These are phyloP conservation scores for Boletus vermiculosoides DNA, from an alignment of 768 basidiomycete genomes.

Conservation along the genomic window DNA sequence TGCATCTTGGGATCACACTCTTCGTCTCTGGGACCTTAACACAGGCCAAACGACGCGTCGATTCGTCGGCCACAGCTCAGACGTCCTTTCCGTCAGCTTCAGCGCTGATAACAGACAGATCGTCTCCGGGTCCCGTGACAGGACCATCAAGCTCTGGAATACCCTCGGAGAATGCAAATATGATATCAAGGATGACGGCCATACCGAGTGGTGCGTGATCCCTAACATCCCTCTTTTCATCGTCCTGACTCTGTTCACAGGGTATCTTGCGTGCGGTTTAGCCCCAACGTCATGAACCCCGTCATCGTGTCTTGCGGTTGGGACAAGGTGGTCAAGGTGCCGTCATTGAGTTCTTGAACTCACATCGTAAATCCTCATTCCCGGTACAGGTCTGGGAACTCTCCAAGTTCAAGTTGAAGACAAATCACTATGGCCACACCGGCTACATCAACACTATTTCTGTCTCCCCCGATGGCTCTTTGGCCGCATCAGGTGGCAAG, in stretches of 20 bases:
- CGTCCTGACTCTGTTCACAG: conserved; percentile 37
- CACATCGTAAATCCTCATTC: conserved; percentile 6
- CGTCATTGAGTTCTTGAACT: conserved; percentile 23
- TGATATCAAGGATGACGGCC: conserved; percentile 98
- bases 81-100: conserved; percentile 99
- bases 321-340: conserved; percentile 99
- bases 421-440: conserved; percentile 99
- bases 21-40: conserved; percentile 99
- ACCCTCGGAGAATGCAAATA: conserved; percentile 99
- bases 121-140: conserved; percentile 96
- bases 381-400: conserved; percentile 95
- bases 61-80: conserved; percentile 97
- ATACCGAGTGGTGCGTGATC: conserved; percentile 79
- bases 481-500: conserved; percentile 98
- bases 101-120: conserved; percentile 99
- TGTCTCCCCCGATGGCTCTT: conserved; percentile 97
- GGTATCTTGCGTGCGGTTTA: conserved; percentile 99
- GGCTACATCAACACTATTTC: conserved; percentile 99
- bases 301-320: conserved; percentile 99
- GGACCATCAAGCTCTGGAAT: conserved; percentile 99
- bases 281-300: conserved; percentile 94
- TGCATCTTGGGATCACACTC: conserved; percentile 99
- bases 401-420: conserved; percentile 99
- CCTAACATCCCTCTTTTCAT: background rate
- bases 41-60: conserved; percentile 93